Evolutionary conservation across 1,139 yeast genomes (phyloP), one percentile per base, ranked within the genome.

Genomic region (Scheffersomyces lignicola): DNA sequence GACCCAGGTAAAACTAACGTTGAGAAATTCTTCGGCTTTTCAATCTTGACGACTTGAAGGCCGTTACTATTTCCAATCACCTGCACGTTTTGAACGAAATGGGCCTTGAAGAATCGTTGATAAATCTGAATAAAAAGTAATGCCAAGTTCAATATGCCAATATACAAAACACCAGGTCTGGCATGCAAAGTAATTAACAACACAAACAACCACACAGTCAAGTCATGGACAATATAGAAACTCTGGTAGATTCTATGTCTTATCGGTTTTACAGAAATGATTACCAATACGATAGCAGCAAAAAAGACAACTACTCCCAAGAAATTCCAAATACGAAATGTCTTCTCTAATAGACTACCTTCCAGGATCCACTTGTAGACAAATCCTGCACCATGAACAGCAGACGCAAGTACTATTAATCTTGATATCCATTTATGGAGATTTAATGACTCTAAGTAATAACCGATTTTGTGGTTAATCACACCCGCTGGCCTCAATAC

Each of bases 361-460:
- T 53, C 59, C n/a, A 43, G 31, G 18, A 52, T 45, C 80, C 83
- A 83, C 42, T 63, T 64, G 17, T 56, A 52, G 3, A 72, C 37
- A 58, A 65, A 86, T n/a, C 79, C 80, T 20, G 69, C 40, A 0
- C 83, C 70, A 51, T 89, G 97, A 8, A 76, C 31, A 0, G 70
- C 31, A 0, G 78, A 76, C 27, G 77, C 60, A 0, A 71, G 44
- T 0, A 84, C 67, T 4, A 83, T 74, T 2, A 82, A 41, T 43
- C 97, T 63, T 2, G 94, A 81, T 0, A 84, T 56, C 96, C 96
- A 87, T 54, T 86, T 87, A 58, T 89, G 97, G 10, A 85, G 51
- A 9, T 65, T 66, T 5, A 87, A 49, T 10, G 80, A 56, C 27
- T 74, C 67, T 38, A 85, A 57, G 48, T 86, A 87, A 9, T 78